phyloP scores from a whole-genome alignment of 306 rosid genomes.

The Urtica urens region DNA sequence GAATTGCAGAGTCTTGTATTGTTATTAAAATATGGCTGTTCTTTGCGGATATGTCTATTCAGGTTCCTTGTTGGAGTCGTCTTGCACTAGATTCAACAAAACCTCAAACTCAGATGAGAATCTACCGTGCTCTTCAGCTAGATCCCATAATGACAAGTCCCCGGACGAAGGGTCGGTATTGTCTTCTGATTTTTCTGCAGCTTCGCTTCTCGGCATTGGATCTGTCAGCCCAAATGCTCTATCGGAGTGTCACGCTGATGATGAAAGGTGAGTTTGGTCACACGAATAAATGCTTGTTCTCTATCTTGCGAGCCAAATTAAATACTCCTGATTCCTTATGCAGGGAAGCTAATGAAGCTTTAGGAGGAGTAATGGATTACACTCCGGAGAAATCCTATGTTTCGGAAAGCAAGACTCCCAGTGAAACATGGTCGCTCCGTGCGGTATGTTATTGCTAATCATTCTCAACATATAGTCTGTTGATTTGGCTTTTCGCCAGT shows the following conservation, averaged over 20 bases:
- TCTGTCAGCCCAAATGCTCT: constrained; percentile 20
- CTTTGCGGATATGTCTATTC: too few species aligned
- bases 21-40: too few species aligned
- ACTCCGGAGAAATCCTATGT: constrained; percentile 4
- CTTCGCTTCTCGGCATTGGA: constrained; percentile 23
- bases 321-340: too few species aligned
- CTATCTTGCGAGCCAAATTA: too few species aligned
- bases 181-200: constrained; percentile 29
- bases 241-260: constrained; percentile 1
- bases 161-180: constrained; percentile 23
- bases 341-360: neutral
- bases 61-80: constrained; percentile 3
- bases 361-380: neutral
- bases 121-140: too few species aligned
- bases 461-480: neutral
- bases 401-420: neutral
- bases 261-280: neutral
- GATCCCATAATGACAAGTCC: constrained; percentile 22
- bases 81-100: neutral
- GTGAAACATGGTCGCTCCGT: neutral
- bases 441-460: neutral
- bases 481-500: neutral
- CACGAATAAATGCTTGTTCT: neutral
- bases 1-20: too few species aligned
- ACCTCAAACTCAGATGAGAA: too few species aligned